Conservation (phyloP, 2,329 filamentous ascomycete species). For the Grosmannia penicillata region DNA sequence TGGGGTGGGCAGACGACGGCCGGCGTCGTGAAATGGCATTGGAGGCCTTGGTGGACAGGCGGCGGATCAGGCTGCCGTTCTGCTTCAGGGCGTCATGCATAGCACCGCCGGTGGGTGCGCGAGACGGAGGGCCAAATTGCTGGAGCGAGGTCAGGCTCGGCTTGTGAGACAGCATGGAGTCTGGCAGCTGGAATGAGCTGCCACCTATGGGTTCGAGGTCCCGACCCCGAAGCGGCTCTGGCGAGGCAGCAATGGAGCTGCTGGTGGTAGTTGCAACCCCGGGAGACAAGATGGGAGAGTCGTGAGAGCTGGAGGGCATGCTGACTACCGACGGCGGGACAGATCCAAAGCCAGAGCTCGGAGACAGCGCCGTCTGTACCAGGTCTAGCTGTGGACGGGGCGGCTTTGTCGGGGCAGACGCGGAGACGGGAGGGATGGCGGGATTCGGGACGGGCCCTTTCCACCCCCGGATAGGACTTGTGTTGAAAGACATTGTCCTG, state of each 20-base stretch:
- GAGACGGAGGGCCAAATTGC: slow-evolving; percentile 20
- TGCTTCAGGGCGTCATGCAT: slow-evolving; percentile 32
- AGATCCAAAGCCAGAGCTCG: slow-evolving; percentile 22
- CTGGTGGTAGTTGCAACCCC: slow-evolving; percentile 35
- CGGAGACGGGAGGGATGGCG: neutral
- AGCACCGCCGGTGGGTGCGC: slow-evolving; percentile 30
- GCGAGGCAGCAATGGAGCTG: slow-evolving; percentile 52
- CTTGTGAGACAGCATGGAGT: slow-evolving; percentile 48
- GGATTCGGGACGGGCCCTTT: neutral
- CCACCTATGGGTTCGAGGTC: slow-evolving; percentile 35
- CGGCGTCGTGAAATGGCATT: slow-evolving; percentile 52
- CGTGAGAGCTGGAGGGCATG: slow-evolving; percentile 39
- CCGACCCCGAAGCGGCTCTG: slow-evolving; percentile 43
- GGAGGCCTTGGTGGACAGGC: slow-evolving; percentile 71
- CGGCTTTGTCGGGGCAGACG: neutral
- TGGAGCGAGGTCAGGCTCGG: slow-evolving; percentile 49
- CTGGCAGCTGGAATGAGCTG: slow-evolving; percentile 54
- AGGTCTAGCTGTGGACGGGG: neutral
- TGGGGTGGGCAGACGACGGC: slow-evolving; percentile 61
- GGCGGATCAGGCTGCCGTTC: slow-evolving; percentile 50
- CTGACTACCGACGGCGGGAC: slow-evolving; percentile 39
- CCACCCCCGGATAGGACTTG: neutral
- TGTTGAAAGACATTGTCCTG: slow-evolving; percentile 1
- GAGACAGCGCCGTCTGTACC: slow-evolving; percentile 30
- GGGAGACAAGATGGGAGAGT: slow-evolving; percentile 43